These are phyloP conservation scores for Mycena vitilis DNA, from an alignment of 768 basidiomycete genomes.

Conservation along the genomic window DNA sequence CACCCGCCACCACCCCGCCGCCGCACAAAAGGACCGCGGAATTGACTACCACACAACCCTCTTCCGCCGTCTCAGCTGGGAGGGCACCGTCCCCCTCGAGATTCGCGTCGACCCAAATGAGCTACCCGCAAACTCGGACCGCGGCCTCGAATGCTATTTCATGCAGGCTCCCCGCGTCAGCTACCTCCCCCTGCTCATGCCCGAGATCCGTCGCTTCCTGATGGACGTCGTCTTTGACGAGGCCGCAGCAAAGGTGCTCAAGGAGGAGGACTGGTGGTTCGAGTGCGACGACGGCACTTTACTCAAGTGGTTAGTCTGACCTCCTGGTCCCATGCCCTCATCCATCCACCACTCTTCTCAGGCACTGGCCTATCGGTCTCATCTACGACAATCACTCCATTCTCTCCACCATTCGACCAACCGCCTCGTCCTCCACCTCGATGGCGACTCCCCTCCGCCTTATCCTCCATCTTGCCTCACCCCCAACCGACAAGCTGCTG, in stretches of 20 bases:
- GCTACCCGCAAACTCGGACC: conserved; percentile 90
- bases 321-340: conserved; percentile 4
- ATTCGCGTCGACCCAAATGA: conserved; percentile 91
- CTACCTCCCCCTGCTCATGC: conserved; percentile 92
- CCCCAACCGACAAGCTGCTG: conserved; percentile 88
- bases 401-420: conserved; percentile 65
- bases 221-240: conserved; percentile 95
- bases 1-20: conserved; percentile 58
- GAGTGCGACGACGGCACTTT: conserved; percentile 86
- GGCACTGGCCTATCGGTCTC: conserved; percentile 98
- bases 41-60: conserved; percentile 76
- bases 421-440: conserved; percentile 54
- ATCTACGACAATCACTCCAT: conserved; percentile 89
- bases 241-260: conserved; percentile 75
- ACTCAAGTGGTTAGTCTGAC: conserved; percentile 82
- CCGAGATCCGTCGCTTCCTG: conserved; percentile 88
- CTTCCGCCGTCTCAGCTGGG: conserved; percentile 91
- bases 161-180: conserved; percentile 91
- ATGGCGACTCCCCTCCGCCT: conserved; percentile 75
- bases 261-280: conserved; percentile 98
- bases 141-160: conserved; percentile 90
- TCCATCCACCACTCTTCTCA: conserved; percentile 45
- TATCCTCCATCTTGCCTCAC: conserved; percentile 87
- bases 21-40: conserved; percentile 50
- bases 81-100: conserved; percentile 90